Evolutionary conservation across 106 monocot species (phyloP), one percentile per base, ranked within the genome.

Genomic region (Dendrobium catenatum): DNA sequence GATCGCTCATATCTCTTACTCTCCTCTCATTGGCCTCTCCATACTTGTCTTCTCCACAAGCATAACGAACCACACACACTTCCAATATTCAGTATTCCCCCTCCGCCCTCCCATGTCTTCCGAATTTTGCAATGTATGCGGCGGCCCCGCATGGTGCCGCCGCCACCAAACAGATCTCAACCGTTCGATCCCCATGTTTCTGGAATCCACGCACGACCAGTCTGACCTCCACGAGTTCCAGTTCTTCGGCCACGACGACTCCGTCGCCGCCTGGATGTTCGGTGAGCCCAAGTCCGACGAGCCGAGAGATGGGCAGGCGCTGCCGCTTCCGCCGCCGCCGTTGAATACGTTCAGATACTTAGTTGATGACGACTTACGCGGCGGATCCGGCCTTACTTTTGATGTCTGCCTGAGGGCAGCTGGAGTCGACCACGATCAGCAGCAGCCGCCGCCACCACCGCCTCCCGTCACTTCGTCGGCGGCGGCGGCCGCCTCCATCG

Each of bases 1-100:
- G 80, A 83, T 86, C 89, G 79, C 79, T 89, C 90, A 79, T 83
- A 91, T 85, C 89, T 88, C 87, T 89, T 89, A 84, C 91, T 81
- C 59, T 8, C 55, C 83, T 82, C 72, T 55, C 83, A 91, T 89
- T 91, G 93, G 88, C 81, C 42, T 58, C 68, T 67, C 42, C 80
- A 84, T 89, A 87, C 90, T 85, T 77, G 29, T 47, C 66, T 37
- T 37, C 46, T 11, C 37, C 4, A 58, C 13, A 59, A 59, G 47
- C 16, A 18, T 56, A 27, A 46, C 77, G 13, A 26, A 54, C 77
- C 68, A 43, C 77, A 55, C 80, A 83, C 22, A 19, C 64, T 49
- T 51, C 42, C 66, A 68, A 46, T 81, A 46, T 81, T 78, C 48
- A 76, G 6, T 49, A n/a, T 58, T 22, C 55, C 26, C 29, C 61